A percentile compares a stretch with the other conserved stretches of the same genome.
Conservation (phyloP, 164 flowering plant species). For the Kingdonia uniflora region DNA sequence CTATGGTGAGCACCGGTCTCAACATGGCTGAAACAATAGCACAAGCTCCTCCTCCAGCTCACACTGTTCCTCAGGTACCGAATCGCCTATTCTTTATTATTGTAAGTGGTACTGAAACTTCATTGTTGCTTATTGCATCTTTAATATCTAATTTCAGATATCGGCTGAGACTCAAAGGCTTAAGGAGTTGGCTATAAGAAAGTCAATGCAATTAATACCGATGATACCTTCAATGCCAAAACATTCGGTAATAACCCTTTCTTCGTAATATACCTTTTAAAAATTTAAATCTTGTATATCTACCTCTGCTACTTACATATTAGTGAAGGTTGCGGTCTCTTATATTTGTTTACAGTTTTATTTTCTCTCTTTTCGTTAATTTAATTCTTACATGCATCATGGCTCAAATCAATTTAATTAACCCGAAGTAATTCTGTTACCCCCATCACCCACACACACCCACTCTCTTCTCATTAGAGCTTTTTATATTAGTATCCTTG, state of each 20-base stretch:
- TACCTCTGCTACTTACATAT: background rate
- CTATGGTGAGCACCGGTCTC: slow-evolving; percentile 40
- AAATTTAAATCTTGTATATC: background rate
- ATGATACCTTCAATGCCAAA: slow-evolving; percentile 71
- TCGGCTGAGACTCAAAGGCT: slow-evolving; percentile 65
- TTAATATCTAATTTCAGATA: slow-evolving; percentile 21
- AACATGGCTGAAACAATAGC: slow-evolving; percentile 94
- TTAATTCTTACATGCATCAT: too few relatives aligned
- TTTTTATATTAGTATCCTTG: too few relatives aligned
- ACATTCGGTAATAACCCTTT: slow-evolving; percentile 33
- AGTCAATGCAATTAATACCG: slow-evolving; percentile 77
- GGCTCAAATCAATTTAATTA: too few relatives aligned
- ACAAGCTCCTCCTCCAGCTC: slow-evolving; percentile 58
- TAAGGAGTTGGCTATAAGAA: slow-evolving; percentile 79
- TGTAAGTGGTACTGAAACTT: background rate
- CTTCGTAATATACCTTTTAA: background rate
- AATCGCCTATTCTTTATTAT: background rate
- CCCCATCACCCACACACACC: too few relatives aligned
- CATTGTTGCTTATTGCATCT: slow-evolving; percentile 3
- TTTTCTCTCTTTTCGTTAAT: too few relatives aligned
- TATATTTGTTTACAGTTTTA: too few relatives aligned
- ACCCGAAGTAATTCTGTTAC: too few relatives aligned
- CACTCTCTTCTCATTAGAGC: too few relatives aligned
- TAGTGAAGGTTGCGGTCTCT: background rate
- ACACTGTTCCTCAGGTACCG: slow-evolving; percentile 54